Evolutionary conservation across 1,284 basidiomycete species (phyloP).

Genomic region (Stygiomarasmius scandens): DNA sequence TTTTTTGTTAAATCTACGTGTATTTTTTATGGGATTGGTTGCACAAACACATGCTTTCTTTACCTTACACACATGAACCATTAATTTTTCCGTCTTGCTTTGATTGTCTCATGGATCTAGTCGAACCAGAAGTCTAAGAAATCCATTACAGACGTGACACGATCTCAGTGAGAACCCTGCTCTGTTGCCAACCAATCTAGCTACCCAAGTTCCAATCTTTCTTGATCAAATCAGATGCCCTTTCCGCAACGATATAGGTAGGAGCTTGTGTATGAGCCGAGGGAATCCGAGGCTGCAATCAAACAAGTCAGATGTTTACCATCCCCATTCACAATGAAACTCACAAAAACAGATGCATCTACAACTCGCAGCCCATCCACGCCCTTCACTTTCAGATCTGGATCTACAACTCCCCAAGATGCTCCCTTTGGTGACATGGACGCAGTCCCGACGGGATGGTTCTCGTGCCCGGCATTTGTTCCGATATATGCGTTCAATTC

Average conservation of each 20-base stretch:
- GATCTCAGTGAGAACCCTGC: too few species aligned
- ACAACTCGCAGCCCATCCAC: conserved; percentile 26
- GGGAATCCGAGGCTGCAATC: conserved; percentile 4
- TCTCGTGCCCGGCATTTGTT: conserved; percentile 20
- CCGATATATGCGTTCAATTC: conserved; percentile 23
- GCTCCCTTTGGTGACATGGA: conserved; percentile 24
- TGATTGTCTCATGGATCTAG: too few species aligned
- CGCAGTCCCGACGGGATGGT: conserved; percentile 28
- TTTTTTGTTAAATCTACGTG: background rate
- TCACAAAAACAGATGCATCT: conserved; percentile 28
- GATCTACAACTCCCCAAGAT: conserved; percentile 26
- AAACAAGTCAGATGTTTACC: too few species aligned
- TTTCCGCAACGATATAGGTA: conserved; percentile 11
- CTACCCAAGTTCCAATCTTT: background rate
- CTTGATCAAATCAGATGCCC: conserved; percentile 14
- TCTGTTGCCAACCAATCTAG: too few species aligned
- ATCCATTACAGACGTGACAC: too few species aligned
- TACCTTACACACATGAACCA: background rate
- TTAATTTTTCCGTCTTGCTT: background rate
- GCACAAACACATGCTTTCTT: background rate
- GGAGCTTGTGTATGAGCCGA: conserved; percentile 15
- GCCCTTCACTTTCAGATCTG: conserved; percentile 27
- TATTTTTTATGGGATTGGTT: background rate
- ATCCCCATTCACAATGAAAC: conserved; percentile 21
- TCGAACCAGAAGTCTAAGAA: too few species aligned